These are phyloP conservation scores for Hortaea werneckii DNA, from an alignment of 2,329 filamentous ascomycete genomes.

Conservation along the genomic window DNA sequence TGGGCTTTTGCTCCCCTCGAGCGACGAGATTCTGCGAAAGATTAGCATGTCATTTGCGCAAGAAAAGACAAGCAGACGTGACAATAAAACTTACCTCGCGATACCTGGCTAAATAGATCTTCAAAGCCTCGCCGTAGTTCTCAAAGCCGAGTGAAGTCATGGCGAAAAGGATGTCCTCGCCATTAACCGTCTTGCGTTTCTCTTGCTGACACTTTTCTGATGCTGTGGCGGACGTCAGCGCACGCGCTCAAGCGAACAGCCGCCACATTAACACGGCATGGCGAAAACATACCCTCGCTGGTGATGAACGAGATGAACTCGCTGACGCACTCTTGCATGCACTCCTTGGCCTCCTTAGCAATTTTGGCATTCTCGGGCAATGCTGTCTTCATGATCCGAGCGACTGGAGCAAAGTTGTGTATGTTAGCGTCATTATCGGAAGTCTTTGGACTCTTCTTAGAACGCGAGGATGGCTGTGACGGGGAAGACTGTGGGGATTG, in stretches of 20 bases:
- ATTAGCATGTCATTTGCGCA: not conserved
- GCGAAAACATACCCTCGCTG: constrained; percentile 68
- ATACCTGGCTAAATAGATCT: constrained; percentile 96
- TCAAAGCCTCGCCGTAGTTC: constrained; percentile 95
- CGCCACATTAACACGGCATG: constrained; percentile 7
- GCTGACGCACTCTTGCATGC: constrained; percentile 99
- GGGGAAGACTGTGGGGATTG: constrained; percentile 25
- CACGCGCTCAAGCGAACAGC: constrained; percentile 2
- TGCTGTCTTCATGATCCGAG: constrained; percentile 97
- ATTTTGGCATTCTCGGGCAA: constrained; percentile 98
- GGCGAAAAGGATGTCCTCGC: constrained; percentile 95
- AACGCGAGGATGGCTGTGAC: constrained; percentile 17
- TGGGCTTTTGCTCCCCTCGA: constrained; percentile 52
- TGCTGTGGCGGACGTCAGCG: constrained; percentile 43
- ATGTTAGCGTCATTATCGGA: constrained; percentile 75
- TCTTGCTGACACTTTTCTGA: constrained; percentile 99
- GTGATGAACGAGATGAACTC: constrained; percentile 99
- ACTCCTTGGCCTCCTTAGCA: constrained; percentile 91
- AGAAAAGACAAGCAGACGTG: not conserved
- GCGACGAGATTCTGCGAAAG: constrained; percentile 64
- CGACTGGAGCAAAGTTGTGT: constrained; percentile 88
- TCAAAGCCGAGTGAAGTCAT: constrained; percentile 99
- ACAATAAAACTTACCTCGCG: constrained; percentile 70
- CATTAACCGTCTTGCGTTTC: constrained; percentile 98
- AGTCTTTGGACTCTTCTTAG: constrained; percentile 20